Evolutionary conservation across 371 early-diverging fungal species (phyloP).

Genomic region (Rhizomucor miehei): DNA sequence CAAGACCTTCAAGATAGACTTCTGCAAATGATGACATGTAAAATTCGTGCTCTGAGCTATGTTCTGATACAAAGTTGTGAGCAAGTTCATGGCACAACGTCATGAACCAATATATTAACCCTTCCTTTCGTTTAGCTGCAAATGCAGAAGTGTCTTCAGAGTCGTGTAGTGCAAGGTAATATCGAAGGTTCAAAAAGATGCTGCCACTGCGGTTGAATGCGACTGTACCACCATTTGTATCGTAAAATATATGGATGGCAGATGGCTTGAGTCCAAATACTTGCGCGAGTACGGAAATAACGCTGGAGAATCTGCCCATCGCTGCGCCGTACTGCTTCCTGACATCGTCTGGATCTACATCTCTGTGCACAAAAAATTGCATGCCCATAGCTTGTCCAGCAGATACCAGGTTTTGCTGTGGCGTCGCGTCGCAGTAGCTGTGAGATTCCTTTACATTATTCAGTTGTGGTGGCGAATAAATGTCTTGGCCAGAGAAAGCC

Average conservation of each 20-base stretch:
- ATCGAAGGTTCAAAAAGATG: conserved; percentile 84
- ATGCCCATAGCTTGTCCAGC: conserved; percentile 47
- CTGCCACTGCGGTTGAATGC: conserved; percentile 81
- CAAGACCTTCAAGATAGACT: conserved; percentile 59
- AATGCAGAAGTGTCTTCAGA: conserved; percentile 8
- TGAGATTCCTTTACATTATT: conserved; percentile 40
- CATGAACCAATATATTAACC: conserved; percentile 84
- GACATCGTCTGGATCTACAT: conserved; percentile 38
- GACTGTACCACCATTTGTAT: conserved; percentile 64
- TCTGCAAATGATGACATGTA: conserved; percentile 79
- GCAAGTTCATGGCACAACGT: conserved; percentile 87
- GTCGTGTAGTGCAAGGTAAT: conserved; percentile 71
- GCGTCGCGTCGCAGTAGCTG: conserved; percentile 52
- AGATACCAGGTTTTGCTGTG: conserved; percentile 54
- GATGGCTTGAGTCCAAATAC: conserved; percentile 63
- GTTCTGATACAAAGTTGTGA: conserved; percentile 73
- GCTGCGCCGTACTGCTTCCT: conserved; percentile 41
- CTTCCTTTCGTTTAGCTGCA: conserved; percentile 43
- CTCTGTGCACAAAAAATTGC: conserved; percentile 56
- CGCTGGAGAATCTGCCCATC: conserved; percentile 49
- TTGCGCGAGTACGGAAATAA: conserved; percentile 53
- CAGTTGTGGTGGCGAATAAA: conserved; percentile 44
- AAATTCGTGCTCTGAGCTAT: conserved; percentile 61
- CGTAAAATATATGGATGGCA: conserved; percentile 77
- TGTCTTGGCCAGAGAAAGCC: conserved; percentile 41